Evolutionary conservation across 495 filamentous ascomycete genomes (phyloP).

Genomic region (Aspergillus funiculosus): DNA sequence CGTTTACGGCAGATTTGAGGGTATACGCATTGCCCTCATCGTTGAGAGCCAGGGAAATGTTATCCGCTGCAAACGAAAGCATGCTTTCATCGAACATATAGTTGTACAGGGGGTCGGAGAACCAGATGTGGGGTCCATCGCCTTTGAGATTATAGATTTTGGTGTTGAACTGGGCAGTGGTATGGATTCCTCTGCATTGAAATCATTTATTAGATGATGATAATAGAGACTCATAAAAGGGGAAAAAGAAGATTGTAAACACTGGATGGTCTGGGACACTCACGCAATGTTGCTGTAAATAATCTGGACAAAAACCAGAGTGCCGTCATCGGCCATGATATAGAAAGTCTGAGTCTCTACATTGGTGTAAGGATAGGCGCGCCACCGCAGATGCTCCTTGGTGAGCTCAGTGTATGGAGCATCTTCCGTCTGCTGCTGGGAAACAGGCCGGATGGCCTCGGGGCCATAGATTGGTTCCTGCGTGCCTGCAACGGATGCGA

Average conservation of each 20-base stretch:
- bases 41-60: constrained; percentile 73
- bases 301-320: constrained; percentile 74
- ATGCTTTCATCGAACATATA: constrained; percentile 79
- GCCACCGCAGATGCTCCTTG: constrained; percentile 78
- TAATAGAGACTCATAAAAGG: not conserved
- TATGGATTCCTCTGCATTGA: constrained; percentile 67
- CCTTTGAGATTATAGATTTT: constrained; percentile 80
- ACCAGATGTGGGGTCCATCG: constrained; percentile 67
- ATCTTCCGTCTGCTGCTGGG: constrained; percentile 69
- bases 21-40: constrained; percentile 74
- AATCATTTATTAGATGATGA: constrained; percentile 4
- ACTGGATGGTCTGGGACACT: constrained; percentile 26
- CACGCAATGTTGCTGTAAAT: constrained; percentile 98
- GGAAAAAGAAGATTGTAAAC: constrained; percentile 1
- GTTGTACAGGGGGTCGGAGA: constrained; percentile 66
- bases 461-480: constrained; percentile 96
- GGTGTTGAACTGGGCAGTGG: constrained; percentile 83
- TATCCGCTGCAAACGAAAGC: constrained; percentile 74
- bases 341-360: constrained; percentile 99
- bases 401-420: constrained; percentile 75
- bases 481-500: constrained; percentile 88
- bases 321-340: constrained; percentile 70
- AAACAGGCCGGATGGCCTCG: constrained; percentile 77
- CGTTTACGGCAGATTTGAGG: constrained; percentile 79
- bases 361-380: constrained; percentile 69